These are phyloP conservation scores for Nymphaea colorata DNA, from an alignment of 164 flowering plant species.

Conservation along the genomic window DNA sequence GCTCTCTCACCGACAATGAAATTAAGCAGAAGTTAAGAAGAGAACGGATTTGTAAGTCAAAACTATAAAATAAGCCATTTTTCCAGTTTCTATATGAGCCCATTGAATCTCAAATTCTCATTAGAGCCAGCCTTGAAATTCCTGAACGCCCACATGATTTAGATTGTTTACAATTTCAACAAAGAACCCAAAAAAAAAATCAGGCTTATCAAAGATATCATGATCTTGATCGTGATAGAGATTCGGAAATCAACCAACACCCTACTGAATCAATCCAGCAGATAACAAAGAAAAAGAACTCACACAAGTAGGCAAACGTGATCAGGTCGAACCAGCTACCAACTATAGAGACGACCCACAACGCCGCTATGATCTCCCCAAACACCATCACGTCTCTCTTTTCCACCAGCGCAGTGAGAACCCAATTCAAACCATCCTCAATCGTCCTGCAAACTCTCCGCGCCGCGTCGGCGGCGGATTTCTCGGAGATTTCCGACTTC, in stretches of 20 bases:
- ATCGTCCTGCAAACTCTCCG: neutral
- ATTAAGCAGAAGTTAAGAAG: no score
- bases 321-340: constrained; percentile 4
- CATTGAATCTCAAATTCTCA: no score
- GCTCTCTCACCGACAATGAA: neutral
- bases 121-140: no score
- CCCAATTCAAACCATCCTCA: neutral
- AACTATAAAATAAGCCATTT: no score
- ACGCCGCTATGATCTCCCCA: neutral
- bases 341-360: constrained; percentile 1
- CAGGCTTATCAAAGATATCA: neutral
- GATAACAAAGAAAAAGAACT: neutral
- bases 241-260: neutral
- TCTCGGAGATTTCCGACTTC: neutral
- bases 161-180: no score
- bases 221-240: neutral
- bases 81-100: no score
- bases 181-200: no score
- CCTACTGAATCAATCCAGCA: neutral
- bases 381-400: neutral
- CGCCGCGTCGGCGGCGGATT: neutral
- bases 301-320: constrained; percentile 3
- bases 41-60: no score
- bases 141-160: no score
- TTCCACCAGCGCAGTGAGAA: neutral